Evolutionary conservation across 1,284 basidiomycete species (phyloP), one percentile per base, ranked within the genome.

Genomic region (Puccinia hordei): DNA sequence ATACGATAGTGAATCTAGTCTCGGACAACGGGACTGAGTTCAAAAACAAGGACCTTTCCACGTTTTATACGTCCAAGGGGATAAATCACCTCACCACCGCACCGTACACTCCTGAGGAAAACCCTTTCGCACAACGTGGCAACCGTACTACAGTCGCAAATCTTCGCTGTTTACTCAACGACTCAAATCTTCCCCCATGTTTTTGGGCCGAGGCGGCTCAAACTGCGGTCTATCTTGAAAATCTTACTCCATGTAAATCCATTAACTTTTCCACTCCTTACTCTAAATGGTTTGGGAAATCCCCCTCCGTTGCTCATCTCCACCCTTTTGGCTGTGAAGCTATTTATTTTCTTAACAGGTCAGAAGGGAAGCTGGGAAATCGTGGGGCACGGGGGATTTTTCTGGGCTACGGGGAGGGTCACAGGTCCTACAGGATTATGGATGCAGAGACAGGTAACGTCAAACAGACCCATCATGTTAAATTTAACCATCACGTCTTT

Each of bases 11-110:
- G 9, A 53, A 72, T 30, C 46, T 72, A 22, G 46, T 72, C 30
- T 33, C 33, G 2, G 49, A 55, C 24, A 72, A 72, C 55, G 46
- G 46, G 13, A 72, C 69, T n/a, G 69, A 72, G 49, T 72, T 72
- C 46, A 72, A 72, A 38, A 72, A 72, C 30, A 35, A 72, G n/a
- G 30, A 53, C 46, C 38, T 72, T 2, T n/a, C 27, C 19, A 19
- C 35, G 15, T 69, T 49, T n/a, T 69, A 46, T 10, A 35, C 19
- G 22, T 46, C 38, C 12, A 51, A 69, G 24, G 66, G 66, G n/a
- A 68, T 68, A 8, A 41, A 38, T 46, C 65, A 68, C 24, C 35
- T 68, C 24, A 46, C 41, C 38, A 68, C 71, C 4, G 44, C 44
- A 2, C 71, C 71, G 22, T 73, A 73, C 17, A 53, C 46, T 19